Conservation (phyloP, 225 moss, liverwort and hornwort genomes). For the Rhytidiadelphus loreus region DNA sequence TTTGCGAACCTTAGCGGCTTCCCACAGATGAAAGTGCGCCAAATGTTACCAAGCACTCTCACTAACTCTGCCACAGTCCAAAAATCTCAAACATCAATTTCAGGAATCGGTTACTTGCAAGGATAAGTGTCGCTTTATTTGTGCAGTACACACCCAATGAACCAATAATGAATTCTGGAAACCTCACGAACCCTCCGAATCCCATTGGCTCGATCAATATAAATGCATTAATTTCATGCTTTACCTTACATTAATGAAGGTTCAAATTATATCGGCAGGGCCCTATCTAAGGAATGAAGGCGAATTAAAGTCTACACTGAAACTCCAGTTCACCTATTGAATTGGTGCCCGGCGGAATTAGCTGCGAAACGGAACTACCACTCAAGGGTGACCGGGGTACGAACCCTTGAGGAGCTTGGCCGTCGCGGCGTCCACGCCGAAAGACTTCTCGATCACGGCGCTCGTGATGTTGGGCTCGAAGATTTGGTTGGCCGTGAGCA, state of each 20-base stretch:
- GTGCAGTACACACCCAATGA: not conserved
- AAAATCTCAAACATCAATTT: no score
- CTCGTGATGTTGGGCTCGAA: not conserved
- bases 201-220: not conserved
- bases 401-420: not conserved
- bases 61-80: no score
- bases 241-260: no score
- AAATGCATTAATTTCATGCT: not conserved
- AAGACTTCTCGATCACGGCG: slow-evolving; percentile 6
- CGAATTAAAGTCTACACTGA: not conserved
- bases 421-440: not conserved
- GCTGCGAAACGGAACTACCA: not conserved
- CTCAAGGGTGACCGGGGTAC: not conserved
- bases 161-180: not conserved
- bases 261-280: no score
- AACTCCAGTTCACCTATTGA: not conserved
- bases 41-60: no score
- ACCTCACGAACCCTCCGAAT: no score
- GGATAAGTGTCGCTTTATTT: not conserved
- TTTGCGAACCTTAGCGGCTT: no score
- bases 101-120: not conserved
- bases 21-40: no score
- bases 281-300: no score
- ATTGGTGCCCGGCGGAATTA: not conserved
- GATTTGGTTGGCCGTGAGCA: not conserved